phyloP scores from a whole-genome alignment of 345 rosid species.

The Passiflora organensis region DNA sequence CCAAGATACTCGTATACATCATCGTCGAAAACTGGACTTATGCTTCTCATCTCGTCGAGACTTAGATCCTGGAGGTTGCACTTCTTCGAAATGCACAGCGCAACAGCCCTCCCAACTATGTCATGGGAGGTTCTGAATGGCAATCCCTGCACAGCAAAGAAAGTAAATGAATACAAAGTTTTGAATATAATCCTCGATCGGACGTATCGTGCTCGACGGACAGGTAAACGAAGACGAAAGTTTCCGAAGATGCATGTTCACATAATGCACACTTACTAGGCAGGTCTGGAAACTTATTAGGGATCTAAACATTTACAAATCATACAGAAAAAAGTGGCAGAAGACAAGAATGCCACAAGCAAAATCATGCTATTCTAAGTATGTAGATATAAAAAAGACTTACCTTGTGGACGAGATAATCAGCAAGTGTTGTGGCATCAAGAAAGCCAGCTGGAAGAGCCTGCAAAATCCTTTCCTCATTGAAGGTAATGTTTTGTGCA shows the following conservation, averaged over 20 bases:
- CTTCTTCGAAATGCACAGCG: slow-evolving; percentile 59
- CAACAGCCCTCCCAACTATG: slow-evolving; percentile 80
- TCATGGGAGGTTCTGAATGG: slow-evolving; percentile 97
- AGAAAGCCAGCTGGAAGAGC: slow-evolving; percentile 89
- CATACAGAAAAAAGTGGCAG: too few relatives aligned
- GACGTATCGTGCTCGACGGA: too few relatives aligned
- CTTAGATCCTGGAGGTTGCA: slow-evolving; percentile 72
- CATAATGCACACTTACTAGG: too few relatives aligned
- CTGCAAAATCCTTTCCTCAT: slow-evolving; percentile 52
- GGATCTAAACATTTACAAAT: too few relatives aligned
- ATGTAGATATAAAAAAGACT: slow-evolving; percentile 8
- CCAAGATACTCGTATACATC: slow-evolving; percentile 77
- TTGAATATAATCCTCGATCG: too few relatives aligned
- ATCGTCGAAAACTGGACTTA: slow-evolving; percentile 56
- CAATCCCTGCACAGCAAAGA: slow-evolving; percentile 45
- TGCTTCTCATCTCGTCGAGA: slow-evolving; percentile 60
- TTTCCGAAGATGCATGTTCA: too few relatives aligned
- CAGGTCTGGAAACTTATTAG: too few relatives aligned
- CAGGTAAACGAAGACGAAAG: too few relatives aligned
- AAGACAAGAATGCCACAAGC: too few relatives aligned
- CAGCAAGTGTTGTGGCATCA: slow-evolving; percentile 95
- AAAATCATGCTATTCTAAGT: background rate
- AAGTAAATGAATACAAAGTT: background rate
- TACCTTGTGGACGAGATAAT: slow-evolving; percentile 91
- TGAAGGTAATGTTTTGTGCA: slow-evolving; percentile 77